Evolutionary conservation across 306 rosid genomes (phyloP).

Genomic region (Neltuma alba): DNA sequence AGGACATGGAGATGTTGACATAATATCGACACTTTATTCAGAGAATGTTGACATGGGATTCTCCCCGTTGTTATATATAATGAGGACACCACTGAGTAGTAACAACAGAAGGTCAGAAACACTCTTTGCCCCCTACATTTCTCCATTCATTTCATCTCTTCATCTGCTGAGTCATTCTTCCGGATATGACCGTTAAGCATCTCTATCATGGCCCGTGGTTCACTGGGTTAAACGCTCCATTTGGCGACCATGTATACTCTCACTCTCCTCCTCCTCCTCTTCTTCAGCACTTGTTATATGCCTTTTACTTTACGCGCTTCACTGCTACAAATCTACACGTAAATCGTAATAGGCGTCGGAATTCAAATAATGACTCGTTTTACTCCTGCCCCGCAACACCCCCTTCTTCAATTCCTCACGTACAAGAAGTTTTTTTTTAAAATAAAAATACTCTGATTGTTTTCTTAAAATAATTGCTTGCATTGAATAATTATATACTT

Average conservation of each 20-base stretch:
- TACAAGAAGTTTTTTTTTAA: not conserved
- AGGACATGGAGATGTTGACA: conserved; percentile 66
- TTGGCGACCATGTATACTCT: not conserved
- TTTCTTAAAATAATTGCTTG: not conserved
- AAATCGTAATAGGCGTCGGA: not conserved
- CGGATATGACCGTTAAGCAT: conserved; percentile 10
- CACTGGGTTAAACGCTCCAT: not conserved
- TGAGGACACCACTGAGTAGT: conserved; percentile 4
- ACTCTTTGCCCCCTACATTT: not conserved
- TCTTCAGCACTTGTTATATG: not conserved
- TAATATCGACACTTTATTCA: conserved; percentile 31
- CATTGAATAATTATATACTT: not conserved
- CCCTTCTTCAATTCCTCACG: not conserved
- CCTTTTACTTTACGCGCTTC: not conserved
- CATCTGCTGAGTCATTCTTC: not conserved
- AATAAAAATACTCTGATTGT: not conserved
- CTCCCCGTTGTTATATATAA: conserved; percentile 14
- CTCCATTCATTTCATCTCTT: not conserved
- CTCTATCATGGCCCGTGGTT: conserved; percentile 17
- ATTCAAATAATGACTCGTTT: not conserved
- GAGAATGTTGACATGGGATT: conserved; percentile 50
- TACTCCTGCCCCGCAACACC: not conserved
- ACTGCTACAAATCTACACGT: not conserved
- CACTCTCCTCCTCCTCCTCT: not conserved
- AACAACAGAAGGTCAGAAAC: not conserved